Percentiles rank a stretch among this genome's conserved stretches.
phyloP scores from a whole-genome alignment of 495 filamentous ascomycete species.

The Penicillium antarcticum region DNA sequence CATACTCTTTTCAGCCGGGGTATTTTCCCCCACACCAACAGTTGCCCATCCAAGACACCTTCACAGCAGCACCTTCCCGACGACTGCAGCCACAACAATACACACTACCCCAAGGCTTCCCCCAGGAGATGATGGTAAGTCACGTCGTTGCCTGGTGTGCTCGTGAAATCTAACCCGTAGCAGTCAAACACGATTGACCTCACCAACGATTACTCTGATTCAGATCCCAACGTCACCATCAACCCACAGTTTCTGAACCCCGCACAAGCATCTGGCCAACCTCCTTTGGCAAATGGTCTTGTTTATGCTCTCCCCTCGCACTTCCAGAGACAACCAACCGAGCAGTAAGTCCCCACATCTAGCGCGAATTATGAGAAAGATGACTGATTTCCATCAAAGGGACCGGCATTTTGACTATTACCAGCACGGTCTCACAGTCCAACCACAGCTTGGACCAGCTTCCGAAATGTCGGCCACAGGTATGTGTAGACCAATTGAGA shows the following conservation, averaged over 20 bases:
- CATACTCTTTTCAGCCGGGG: conserved; percentile 29
- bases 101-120: conserved; percentile 21
- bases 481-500: background rate
- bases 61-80: conserved; percentile 21
- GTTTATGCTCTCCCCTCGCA: conserved; percentile 29
- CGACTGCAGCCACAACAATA: conserved; percentile 25
- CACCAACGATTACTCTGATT: conserved; percentile 28
- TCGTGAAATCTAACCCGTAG: conserved; percentile 1
- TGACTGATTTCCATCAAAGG: background rate
- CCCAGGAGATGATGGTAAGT: conserved; percentile 26
- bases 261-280: conserved; percentile 15
- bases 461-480: background rate
- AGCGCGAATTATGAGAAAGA: background rate
- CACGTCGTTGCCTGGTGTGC: background rate
- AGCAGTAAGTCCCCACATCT: conserved; percentile 21
- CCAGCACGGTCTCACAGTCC: conserved; percentile 29
- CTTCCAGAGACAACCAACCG: conserved; percentile 21
- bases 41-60: conserved; percentile 27
- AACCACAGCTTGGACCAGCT: conserved; percentile 10
- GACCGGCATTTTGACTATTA: conserved; percentile 28
- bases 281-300: conserved; percentile 23
- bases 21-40: conserved; percentile 35
- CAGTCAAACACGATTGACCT: conserved; percentile 32
- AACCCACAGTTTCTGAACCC: conserved; percentile 39
- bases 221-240: conserved; percentile 32